Conservation (phyloP, 805 yeast species). For the Lipomyces japonicus region DNA sequence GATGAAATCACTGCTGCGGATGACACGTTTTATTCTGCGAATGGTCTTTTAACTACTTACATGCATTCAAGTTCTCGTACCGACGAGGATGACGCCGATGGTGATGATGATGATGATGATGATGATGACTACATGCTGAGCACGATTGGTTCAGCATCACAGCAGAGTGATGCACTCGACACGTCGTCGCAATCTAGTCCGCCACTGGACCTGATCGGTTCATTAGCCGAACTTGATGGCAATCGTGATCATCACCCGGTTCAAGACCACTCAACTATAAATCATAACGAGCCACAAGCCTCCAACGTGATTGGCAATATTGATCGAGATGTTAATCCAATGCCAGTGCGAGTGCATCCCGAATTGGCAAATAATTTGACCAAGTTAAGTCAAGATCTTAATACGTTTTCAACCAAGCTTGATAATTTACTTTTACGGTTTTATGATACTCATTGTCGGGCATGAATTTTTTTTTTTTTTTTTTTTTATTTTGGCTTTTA, state of each 20-base stretch:
- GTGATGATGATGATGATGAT: conserved; percentile 1
- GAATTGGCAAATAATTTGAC: background rate
- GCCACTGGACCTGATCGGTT: conserved; percentile 2
- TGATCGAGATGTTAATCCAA: background rate
- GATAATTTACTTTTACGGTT: background rate
- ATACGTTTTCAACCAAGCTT: background rate
- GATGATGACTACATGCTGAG: background rate
- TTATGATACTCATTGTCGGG: background rate
- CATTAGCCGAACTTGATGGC: too few species aligned
- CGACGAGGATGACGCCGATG: background rate
- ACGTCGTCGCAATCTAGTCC: conserved; percentile 12
- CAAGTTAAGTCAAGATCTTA: background rate
- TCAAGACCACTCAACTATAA: background rate
- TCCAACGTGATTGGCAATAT: background rate
- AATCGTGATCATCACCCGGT: too few species aligned
- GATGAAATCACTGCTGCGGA: conserved; percentile 5
- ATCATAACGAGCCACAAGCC: background rate
- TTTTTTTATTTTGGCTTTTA: background rate
- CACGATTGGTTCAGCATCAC: background rate
- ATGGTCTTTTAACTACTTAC: conserved; percentile 6
- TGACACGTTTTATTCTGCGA: conserved; percentile 19
- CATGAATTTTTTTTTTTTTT: too few species aligned
- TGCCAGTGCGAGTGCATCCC: background rate
- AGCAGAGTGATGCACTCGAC: conserved; percentile 1
- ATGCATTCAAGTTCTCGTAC: background rate